Conservation (phyloP, 805 yeast genomes). For the Candida verbasci region DNA sequence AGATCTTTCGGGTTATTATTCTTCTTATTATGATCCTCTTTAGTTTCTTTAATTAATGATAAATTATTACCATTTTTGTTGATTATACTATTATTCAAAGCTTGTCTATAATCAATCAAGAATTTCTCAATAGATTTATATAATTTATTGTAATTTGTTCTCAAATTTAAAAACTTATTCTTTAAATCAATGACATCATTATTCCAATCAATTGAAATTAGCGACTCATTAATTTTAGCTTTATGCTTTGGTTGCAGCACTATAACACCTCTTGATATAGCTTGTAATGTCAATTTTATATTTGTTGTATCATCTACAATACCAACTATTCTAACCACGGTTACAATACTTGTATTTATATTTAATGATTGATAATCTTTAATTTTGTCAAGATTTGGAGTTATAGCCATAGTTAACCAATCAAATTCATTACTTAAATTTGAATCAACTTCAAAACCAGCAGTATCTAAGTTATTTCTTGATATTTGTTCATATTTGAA, state of each 20-base stretch:
- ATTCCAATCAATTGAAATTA: conserved; percentile 24
- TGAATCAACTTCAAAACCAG: not conserved
- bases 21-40: conserved; percentile 7
- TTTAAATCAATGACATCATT: conserved; percentile 14
- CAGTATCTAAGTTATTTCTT: conserved; percentile 4
- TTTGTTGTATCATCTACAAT: conserved; percentile 40
- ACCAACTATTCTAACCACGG: conserved; percentile 46
- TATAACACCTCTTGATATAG: conserved; percentile 32
- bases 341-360: conserved; percentile 21
- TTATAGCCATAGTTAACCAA: conserved; percentile 35
- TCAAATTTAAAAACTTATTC: conserved; percentile 16
- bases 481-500: conserved; percentile 12
- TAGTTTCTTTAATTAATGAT: conserved; percentile 13
- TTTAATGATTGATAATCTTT: conserved; percentile 15
- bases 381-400: conserved; percentile 29
- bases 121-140: conserved; percentile 38
- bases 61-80: conserved; percentile 6
- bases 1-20: conserved; percentile 11
- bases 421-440: conserved; percentile 16
- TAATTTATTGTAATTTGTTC: conserved; percentile 14
- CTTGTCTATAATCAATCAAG: conserved; percentile 32
- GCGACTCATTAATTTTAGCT: conserved; percentile 19
- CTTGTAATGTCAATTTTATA: conserved; percentile 46
- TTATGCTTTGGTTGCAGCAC: conserved; percentile 2
- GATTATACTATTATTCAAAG: conserved; percentile 15